These are phyloP conservation scores for Areca catechu DNA, from an alignment of 176 grass and related monocot genomes.

Conservation along the genomic window DNA sequence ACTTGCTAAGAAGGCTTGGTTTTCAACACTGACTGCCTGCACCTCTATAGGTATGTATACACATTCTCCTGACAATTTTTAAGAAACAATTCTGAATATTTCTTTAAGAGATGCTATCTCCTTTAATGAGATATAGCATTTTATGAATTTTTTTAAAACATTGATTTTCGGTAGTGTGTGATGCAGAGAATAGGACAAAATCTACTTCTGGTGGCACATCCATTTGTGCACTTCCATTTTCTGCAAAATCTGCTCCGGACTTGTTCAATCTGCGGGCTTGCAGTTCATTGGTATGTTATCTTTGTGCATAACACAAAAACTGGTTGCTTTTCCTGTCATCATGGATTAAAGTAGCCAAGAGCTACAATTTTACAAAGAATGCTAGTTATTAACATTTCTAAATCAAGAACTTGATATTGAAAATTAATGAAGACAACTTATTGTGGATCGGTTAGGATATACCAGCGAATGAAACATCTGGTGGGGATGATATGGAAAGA, in stretches of 20 bases:
- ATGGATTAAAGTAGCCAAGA: too few species aligned
- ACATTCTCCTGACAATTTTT: slow-evolving; percentile 6
- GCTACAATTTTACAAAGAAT: too few species aligned
- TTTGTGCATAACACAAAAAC: too few species aligned
- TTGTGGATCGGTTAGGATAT: slow-evolving; percentile 31
- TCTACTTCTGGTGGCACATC: neutral
- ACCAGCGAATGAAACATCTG: slow-evolving; percentile 23
- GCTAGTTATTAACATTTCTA: too few species aligned
- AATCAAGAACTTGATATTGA: too few species aligned
- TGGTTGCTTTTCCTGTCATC: too few species aligned
- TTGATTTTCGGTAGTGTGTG: slow-evolving; percentile 16
- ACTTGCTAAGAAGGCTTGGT: slow-evolving; percentile 8
- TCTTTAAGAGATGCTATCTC: neutral
- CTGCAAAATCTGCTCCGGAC: slow-evolving; percentile 19
- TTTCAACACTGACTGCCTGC: slow-evolving; percentile 20
- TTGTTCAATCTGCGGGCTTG: slow-evolving; percentile 26
- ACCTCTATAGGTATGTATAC: slow-evolving; percentile 27
- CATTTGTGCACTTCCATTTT: slow-evolving; percentile 19
- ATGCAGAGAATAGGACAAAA: slow-evolving; percentile 20
- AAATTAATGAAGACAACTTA: neutral
- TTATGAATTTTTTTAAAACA: neutral
- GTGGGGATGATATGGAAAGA: slow-evolving; percentile 15
- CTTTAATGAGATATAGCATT: too few species aligned
- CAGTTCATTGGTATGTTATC: slow-evolving; percentile 40
- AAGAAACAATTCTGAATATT: slow-evolving; percentile 1